Conservation (phyloP, 441 rosid genomes). For the Populus hybrid region DNA sequence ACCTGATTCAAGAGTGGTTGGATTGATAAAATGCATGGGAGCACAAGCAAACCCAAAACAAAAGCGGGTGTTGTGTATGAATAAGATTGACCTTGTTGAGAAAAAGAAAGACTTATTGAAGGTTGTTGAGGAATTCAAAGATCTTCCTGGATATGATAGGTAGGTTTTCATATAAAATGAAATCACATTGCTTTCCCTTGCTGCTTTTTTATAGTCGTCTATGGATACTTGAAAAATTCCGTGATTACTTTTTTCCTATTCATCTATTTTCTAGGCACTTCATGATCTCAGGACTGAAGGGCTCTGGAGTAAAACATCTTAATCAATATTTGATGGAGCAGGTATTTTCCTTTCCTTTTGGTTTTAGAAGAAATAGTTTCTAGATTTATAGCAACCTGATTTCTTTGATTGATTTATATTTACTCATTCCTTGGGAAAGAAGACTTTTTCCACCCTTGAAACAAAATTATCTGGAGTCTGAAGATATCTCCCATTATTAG, state of each 20-base stretch:
- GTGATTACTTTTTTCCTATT: slow-evolving; percentile 7
- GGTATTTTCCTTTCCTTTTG: slow-evolving; percentile 32
- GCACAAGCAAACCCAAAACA: slow-evolving; percentile 58
- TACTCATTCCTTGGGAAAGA: not conserved
- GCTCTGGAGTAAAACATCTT: slow-evolving; percentile 79
- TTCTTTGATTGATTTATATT: not conserved
- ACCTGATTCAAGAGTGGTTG: slow-evolving; percentile 81
- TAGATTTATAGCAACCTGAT: not conserved
- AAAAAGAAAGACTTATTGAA: slow-evolving; percentile 76
- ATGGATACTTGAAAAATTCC: slow-evolving; percentile 2
- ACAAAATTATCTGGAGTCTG: not conserved
- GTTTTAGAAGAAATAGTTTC: not conserved
- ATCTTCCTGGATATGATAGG: slow-evolving; percentile 88
- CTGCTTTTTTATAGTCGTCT: slow-evolving; percentile 8
- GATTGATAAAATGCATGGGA: slow-evolving; percentile 69
- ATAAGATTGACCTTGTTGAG: slow-evolving; percentile 81
- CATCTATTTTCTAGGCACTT: slow-evolving; percentile 52
- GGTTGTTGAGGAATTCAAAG: slow-evolving; percentile 74
- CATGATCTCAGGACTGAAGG: slow-evolving; percentile 88
- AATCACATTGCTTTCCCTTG: not conserved
- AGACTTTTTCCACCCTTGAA: not conserved
- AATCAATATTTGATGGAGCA: slow-evolving; percentile 65
- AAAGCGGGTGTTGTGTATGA: slow-evolving; percentile 78
- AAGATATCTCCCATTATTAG: not conserved
- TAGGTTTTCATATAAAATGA: slow-evolving; percentile 21